A percentile compares a stretch with the other conserved stretches of the same genome.
Conservation (phyloP, 768 basidiomycete species). For the Fomitopsis serialis region DNA sequence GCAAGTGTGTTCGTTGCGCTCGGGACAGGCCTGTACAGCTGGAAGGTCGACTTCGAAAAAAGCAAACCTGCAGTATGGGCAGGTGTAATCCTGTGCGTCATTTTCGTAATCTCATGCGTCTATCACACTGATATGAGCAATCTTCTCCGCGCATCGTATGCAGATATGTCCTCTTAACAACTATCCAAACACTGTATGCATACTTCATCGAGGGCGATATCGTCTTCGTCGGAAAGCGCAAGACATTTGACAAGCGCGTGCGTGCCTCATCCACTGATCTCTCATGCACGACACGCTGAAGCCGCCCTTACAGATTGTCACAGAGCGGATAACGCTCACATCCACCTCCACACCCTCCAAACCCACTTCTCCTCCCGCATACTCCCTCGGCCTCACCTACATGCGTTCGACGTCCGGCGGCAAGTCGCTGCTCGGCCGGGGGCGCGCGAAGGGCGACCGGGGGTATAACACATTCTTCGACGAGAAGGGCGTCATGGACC, state of each 20-base stretch:
- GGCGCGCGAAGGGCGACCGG: slow-evolving; percentile 50
- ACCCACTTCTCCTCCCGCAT: slow-evolving; percentile 53
- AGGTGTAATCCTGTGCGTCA: slow-evolving; percentile 71
- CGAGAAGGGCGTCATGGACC: slow-evolving; percentile 71
- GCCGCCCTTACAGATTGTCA: slow-evolving; percentile 60
- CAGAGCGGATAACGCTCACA: slow-evolving; percentile 79
- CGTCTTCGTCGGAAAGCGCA: slow-evolving; percentile 86
- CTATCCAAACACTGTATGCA: slow-evolving; percentile 73
- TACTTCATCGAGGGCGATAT: slow-evolving; percentile 81
- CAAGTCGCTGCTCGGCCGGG: slow-evolving; percentile 76
- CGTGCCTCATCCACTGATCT: slow-evolving; percentile 21
- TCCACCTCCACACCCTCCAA: slow-evolving; percentile 60
- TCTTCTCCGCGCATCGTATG: neutral
- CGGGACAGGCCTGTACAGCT: slow-evolving; percentile 81
- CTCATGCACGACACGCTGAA: neutral
- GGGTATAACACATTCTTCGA: slow-evolving; percentile 78
- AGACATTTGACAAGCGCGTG: slow-evolving; percentile 84
- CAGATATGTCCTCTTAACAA: slow-evolving; percentile 74
- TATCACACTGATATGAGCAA: slow-evolving; percentile 2
- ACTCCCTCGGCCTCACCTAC: slow-evolving; percentile 63
- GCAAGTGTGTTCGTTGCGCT: slow-evolving; percentile 75
- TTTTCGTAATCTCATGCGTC: neutral
- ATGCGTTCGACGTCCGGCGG: slow-evolving; percentile 79
- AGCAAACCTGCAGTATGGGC: slow-evolving; percentile 76
- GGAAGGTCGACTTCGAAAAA: slow-evolving; percentile 83